These are phyloP conservation scores for Vitis hybrid DNA, from an alignment of 177 flowering plant genomes.

Conservation along the genomic window DNA sequence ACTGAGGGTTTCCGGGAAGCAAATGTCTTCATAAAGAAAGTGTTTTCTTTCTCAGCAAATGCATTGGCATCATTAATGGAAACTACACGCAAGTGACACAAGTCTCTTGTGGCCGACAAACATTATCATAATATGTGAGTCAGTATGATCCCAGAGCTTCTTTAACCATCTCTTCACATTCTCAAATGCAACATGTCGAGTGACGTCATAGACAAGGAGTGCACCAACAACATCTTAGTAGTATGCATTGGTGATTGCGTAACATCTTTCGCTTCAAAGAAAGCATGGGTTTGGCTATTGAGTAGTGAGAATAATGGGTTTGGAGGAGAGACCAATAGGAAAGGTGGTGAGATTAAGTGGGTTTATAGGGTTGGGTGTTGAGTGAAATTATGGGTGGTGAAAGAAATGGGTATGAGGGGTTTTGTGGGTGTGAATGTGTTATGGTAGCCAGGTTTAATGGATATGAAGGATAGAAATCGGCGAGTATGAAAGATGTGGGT, in stretches of 20 bases:
- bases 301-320: too few species aligned
- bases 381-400: too few species aligned
- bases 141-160: slow-evolving; percentile 31
- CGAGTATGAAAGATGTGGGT: too few species aligned
- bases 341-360: too few species aligned
- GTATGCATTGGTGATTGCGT: slow-evolving; percentile 37
- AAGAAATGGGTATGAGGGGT: too few species aligned
- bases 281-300: too few species aligned
- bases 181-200: slow-evolving; percentile 33
- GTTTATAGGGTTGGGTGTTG: too few species aligned
- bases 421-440: too few species aligned
- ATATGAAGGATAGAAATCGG: too few species aligned
- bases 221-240: slow-evolving; percentile 38
- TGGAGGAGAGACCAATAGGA: too few species aligned
- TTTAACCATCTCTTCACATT: slow-evolving; percentile 36
- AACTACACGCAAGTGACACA: slow-evolving; percentile 29
- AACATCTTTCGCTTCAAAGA: slow-evolving; percentile 11
- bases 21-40: slow-evolving; percentile 36
- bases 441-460: too few species aligned
- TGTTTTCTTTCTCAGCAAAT: slow-evolving; percentile 31
- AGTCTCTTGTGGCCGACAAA: slow-evolving; percentile 33
- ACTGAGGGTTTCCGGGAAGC: neutral
- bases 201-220: slow-evolving; percentile 36
- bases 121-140: slow-evolving; percentile 31
- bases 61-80: slow-evolving; percentile 25